Percentiles rank a stretch among this genome's conserved stretches.
phyloP scores from a whole-genome alignment of 2,329 filamentous ascomycete species.

The Trichoderma arundinaceum region DNA sequence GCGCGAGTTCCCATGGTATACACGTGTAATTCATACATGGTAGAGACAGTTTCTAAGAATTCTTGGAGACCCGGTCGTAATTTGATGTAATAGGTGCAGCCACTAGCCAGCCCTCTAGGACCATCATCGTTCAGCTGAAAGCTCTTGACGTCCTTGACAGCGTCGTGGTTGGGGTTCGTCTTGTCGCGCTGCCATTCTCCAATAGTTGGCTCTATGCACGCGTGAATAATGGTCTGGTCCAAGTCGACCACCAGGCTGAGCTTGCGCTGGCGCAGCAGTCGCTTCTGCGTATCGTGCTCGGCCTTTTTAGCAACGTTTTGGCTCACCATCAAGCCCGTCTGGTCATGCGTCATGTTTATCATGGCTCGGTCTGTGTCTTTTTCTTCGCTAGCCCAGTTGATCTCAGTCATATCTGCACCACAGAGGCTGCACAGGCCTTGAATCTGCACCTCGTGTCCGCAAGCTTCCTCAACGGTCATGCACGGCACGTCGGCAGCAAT shows the following conservation, averaged over 20 bases:
- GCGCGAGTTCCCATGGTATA: constrained; percentile 99
- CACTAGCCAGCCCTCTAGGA: constrained; percentile 68
- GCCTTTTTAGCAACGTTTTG: constrained; percentile 77
- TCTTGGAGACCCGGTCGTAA: constrained; percentile 83
- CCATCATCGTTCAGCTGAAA: constrained; percentile 92
- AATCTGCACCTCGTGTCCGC: constrained; percentile 88
- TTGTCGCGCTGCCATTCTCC: constrained; percentile 93
- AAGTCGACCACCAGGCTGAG: constrained; percentile 94
- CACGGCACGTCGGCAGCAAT: constrained; percentile 63
- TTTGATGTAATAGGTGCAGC: constrained; percentile 99
- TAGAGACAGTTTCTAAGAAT: constrained; percentile 78
- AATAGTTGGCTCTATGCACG: constrained; percentile 94
- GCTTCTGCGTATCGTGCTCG: constrained; percentile 84
- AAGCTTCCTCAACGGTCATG: constrained; percentile 86
- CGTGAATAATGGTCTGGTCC: constrained; percentile 98
- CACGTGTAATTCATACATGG: constrained; percentile 92
- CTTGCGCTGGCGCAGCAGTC: constrained; percentile 80
- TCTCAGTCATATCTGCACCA: constrained; percentile 94
- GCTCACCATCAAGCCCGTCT: constrained; percentile 85
- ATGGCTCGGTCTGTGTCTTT: constrained; percentile 84
- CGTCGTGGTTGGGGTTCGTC: constrained; percentile 86
- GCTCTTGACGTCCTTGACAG: constrained; percentile 83
- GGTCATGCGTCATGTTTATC: constrained; percentile 94
- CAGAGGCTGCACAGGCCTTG: constrained; percentile 89
- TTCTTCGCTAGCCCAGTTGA: constrained; percentile 80